phyloP scores from a whole-genome alignment of 768 basidiomycete genomes.

The Russula emetica region DNA sequence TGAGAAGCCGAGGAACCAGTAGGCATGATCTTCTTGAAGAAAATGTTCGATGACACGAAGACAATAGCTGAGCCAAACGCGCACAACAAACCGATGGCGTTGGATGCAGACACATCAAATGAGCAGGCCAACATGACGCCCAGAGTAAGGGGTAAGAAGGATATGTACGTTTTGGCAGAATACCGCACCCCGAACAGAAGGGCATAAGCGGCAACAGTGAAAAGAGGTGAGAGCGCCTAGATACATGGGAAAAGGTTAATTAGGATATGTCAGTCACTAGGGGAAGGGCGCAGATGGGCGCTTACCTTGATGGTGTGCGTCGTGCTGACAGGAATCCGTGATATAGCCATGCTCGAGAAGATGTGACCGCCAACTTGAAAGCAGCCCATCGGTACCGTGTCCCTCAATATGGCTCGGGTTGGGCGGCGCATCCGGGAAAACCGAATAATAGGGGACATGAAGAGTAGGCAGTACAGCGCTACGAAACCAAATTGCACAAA shows the following conservation, averaged over 20 bases:
- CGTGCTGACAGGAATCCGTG: constrained; percentile 92
- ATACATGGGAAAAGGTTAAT: neutral
- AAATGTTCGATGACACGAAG: constrained; percentile 97
- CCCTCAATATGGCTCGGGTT: constrained; percentile 64
- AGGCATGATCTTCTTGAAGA: constrained; percentile 98
- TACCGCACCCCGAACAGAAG: constrained; percentile 92
- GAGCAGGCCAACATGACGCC: constrained; percentile 98
- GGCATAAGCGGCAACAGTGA: constrained; percentile 95
- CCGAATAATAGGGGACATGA: constrained; percentile 70
- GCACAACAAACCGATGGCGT: constrained; percentile 80
- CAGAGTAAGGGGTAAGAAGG: constrained; percentile 88
- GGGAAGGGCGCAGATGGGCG: constrained; percentile 29
- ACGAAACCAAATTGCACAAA: constrained; percentile 98
- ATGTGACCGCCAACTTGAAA: constrained; percentile 99
- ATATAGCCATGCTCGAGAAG: constrained; percentile 96
- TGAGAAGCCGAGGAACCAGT: constrained; percentile 39
- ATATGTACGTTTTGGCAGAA: constrained; percentile 84
- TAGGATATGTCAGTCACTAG: constrained; percentile 1
- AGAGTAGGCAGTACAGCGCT: constrained; percentile 76
- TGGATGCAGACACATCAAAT: constrained; percentile 86
- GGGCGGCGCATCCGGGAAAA: constrained; percentile 69
- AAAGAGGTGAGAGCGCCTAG: constrained; percentile 92
- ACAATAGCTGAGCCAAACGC: constrained; percentile 96
- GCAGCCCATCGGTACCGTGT: constrained; percentile 90
- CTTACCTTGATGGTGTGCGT: constrained; percentile 98